Conservation (phyloP, 495 filamentous ascomycete genomes). For the Paragyromitra xinjiangensis region DNA sequence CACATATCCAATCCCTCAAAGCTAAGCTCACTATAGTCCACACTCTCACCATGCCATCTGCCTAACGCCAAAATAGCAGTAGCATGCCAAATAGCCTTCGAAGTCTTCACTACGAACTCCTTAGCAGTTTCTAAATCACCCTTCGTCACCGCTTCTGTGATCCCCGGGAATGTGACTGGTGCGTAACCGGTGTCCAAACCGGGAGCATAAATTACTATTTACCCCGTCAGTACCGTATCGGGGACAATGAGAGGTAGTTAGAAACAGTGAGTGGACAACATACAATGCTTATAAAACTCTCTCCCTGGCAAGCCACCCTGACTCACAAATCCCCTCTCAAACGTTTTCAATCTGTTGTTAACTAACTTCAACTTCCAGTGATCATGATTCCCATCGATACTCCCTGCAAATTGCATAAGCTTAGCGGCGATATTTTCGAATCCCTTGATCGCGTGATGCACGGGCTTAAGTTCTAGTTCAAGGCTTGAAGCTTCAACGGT, state of each 20-base stretch:
- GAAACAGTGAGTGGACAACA: conserved; percentile 16
- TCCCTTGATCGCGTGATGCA: conserved; percentile 17
- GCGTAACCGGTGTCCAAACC: conserved; percentile 56
- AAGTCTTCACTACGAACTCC: conserved; percentile 58
- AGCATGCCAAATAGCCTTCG: conserved; percentile 54
- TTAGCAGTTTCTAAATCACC: conserved; percentile 52
- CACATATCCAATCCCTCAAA: conserved; percentile 9
- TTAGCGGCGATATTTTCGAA: conserved; percentile 13
- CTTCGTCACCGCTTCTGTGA: conserved; percentile 54
- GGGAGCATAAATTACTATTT: conserved; percentile 49
- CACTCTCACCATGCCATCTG: conserved; percentile 9
- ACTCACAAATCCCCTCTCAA: conserved; percentile 56
- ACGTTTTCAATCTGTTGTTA: conserved; percentile 56
- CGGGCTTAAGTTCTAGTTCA: conserved; percentile 24
- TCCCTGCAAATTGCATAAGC: conserved; percentile 14
- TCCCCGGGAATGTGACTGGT: conserved; percentile 56
- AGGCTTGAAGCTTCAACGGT: conserved; percentile 19
- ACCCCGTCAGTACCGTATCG: not conserved
- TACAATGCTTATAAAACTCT: conserved; percentile 58
- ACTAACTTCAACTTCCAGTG: conserved; percentile 30
- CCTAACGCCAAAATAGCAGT: conserved; percentile 52
- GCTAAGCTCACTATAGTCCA: conserved; percentile 19
- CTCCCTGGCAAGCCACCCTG: conserved; percentile 56
- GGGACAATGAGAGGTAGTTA: conserved; percentile 17
- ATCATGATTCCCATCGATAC: conserved; percentile 17